Base-by-base conservation (phyloP, 2,329 filamentous ascomycete species). In the Pestalotiopsis sp. region DNA sequence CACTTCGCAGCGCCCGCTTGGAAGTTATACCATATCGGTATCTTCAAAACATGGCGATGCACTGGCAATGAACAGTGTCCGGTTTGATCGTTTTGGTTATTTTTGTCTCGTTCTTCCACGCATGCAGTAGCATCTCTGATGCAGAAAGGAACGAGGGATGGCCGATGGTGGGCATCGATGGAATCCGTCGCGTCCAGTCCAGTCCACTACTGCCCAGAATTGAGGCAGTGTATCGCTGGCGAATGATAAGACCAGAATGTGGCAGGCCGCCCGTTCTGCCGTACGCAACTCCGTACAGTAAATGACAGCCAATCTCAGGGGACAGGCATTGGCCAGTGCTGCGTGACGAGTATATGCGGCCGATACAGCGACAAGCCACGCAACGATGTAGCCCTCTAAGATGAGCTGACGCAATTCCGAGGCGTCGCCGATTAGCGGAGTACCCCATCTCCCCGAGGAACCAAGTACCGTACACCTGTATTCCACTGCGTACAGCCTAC, bases 351-450 rank as follows among this genome's bases (percentile, higher is more conserved):
- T 27, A 27, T 27, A 27, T 60, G 57, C 57, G 57, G 60, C 60
- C 31, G 60, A 20, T 63, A 63, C 60, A 36, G 38, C 36, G 38
- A 41, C 4, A n/a, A 38, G 60, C 60, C 31, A 63, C 38, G 31
- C 60, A 65, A 49, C 27, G 38, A 65, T 66, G 63, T 66, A 58
- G 49, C 63, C 25, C 20, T 27, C 45, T 56, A 57, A n/a, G 63
- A 56, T 38, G 40, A 56, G 63, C 63, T 66, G 63, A 66, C 63
- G 63, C 63, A 66, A 66, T 56, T 31, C 31, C 27, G 41, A 45
- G 63, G 63, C 63, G 23, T 20, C 52, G 23, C n/a, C 23, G 31
- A 66, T 12, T 66, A 56, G 49, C 40, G 25, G 49, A 38, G 20
- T 66, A 66, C 63, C 52, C 41, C 41, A 38, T 65, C 23, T 52